Base-by-base conservation (phyloP, 768 basidiomycete genomes). In the Tulasnella sp. region DNA sequence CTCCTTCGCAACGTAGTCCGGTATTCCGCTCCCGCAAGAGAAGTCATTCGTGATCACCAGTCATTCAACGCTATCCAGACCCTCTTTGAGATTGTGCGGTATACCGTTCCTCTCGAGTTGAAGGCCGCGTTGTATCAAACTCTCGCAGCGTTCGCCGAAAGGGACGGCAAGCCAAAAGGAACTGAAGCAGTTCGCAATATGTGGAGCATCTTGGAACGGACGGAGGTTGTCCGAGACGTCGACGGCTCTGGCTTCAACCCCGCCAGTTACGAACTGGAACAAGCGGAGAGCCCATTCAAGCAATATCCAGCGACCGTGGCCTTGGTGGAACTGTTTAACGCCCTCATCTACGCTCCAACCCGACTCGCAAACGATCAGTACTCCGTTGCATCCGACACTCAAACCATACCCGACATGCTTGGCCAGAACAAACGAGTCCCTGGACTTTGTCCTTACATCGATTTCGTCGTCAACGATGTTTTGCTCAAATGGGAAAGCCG, bases 401-500 rank as follows among this genome's bases (percentile, higher is more conserved):
- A 91, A 81, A 92, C 94, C 31, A 89, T 95, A 67, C 93, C 94
- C 1, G 91, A 96, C 76, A 85, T 85, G 54, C 84, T 96, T 5
- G 95, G 95, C 0, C 90, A 92, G 67, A 90, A 92, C 8, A 91
- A 94, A 79, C 89, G 95, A 29, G 82, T 90, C 19, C 90, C 92
- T 0, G 95, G 95, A 0, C 89, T 96, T 74, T 89, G 86, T 0
- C 94, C 95, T 0, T 97, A 93, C 83, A 86, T 90, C 14, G 84
- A 87, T n/a, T 98, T 97, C 81, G 91, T 96, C 74, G 84, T 97
- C 77, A 95, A 98, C 80, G 93, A 92, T 68, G 93, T 99, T 2
- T 92, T 98, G 79, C 87, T 91, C 39, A 90, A 91, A 72, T 90
- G 93, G 58, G 86, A 89, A 17, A 87, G 85, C 67, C 87, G 96